These are phyloP conservation scores for Aspergillus fumigatiaffinis DNA, from an alignment of 2,329 filamentous ascomycete genomes.

Conservation along the genomic window DNA sequence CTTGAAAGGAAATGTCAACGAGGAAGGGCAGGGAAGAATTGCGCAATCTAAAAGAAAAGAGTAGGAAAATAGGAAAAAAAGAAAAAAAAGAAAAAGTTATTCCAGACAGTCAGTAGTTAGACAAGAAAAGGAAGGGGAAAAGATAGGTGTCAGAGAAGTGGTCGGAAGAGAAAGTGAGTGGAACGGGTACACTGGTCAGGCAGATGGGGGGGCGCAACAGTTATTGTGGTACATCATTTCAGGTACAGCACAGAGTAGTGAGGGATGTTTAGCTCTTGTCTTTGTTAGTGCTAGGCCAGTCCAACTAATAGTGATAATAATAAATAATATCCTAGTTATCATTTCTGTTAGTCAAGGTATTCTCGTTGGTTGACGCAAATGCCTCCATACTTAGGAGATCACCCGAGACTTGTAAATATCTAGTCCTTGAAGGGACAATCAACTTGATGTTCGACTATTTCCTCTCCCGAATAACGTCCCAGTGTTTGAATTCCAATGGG, in stretches of 20 bases:
- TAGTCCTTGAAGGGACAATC: neutral
- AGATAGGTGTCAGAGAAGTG: neutral
- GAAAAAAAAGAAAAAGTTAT: neutral
- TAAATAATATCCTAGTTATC: neutral
- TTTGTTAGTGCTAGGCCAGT: neutral
- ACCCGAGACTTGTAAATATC: neutral
- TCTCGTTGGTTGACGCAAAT: neutral
- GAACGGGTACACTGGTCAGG: no score
- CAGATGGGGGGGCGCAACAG: no score
- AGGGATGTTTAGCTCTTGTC: neutral
- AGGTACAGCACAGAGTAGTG: neutral
- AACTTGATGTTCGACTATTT: no score
- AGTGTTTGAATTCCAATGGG: no score
- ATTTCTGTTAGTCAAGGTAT: neutral
- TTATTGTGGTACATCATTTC: no score
- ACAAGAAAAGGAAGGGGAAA: no score
- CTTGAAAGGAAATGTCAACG: neutral
- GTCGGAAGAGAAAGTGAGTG: no score
- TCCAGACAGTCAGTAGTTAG: neutral
- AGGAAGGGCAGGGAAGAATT: constrained; percentile 18
- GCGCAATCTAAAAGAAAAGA: constrained; percentile 16
- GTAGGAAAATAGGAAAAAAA: neutral
- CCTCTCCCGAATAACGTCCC: neutral
- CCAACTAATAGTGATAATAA: neutral
- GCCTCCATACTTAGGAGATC: neutral